Conservation (phyloP, 495 filamentous ascomycete species). For the Tuber aestivum region DNA sequence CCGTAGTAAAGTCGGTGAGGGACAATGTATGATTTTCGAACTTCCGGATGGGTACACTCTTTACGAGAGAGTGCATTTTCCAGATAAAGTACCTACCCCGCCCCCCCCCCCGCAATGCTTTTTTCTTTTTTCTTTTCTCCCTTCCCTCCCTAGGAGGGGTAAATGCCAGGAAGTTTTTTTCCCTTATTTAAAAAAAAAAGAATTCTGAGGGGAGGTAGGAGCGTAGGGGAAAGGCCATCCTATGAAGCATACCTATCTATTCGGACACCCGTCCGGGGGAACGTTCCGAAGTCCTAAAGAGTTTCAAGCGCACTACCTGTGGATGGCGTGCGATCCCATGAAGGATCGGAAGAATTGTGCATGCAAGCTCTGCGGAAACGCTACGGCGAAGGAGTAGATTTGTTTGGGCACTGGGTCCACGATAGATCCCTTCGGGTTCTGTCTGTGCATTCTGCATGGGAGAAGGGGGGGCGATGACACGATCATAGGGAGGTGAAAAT, state of each 20-base stretch:
- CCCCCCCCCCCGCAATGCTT: neutral
- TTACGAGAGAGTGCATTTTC: neutral
- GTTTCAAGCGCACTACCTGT: constrained; percentile 51
- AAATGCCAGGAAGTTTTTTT: neutral
- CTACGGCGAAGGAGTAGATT: neutral
- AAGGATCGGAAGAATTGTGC: neutral
- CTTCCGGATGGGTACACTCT: neutral
- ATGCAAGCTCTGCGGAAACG: neutral
- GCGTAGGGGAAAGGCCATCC: neutral
- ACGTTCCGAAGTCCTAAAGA: constrained; percentile 54
- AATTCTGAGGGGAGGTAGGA: neutral
- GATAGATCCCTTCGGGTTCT: too few relatives aligned
- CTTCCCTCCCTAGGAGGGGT: neutral
- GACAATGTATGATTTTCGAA: neutral
- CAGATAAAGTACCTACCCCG: neutral
- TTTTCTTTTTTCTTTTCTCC: neutral
- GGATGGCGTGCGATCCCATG: neutral
- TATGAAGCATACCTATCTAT: constrained; percentile 53
- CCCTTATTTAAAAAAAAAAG: too few relatives aligned
- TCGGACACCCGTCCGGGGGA: constrained; percentile 55
- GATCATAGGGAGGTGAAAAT: neutral
- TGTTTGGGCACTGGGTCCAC: too few relatives aligned
- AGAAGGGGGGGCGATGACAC: neutral
- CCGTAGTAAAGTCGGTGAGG: neutral
- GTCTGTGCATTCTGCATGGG: too few relatives aligned